Evolutionary conservation across 371 early-diverging fungal species (phyloP).

Genomic region (Mucor piriformis): DNA sequence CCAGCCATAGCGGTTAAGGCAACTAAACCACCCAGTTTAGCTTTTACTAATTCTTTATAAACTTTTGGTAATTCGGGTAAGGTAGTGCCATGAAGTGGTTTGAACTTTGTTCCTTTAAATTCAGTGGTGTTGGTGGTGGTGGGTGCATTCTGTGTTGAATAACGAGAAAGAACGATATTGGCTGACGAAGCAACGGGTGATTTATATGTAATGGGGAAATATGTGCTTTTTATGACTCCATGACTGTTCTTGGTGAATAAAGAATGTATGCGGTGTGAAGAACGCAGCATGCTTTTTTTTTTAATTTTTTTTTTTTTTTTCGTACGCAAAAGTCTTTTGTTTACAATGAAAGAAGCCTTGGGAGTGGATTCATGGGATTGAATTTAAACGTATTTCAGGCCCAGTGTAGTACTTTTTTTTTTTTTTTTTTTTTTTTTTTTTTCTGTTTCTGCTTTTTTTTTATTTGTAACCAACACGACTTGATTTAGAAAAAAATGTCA

Average conservation of each 20-base stretch:
- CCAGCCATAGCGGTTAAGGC: conserved; percentile 95
- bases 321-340: not conserved
- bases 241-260: not conserved
- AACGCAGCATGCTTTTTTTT: not conserved
- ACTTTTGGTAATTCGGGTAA: not conserved
- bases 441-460: no score
- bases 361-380: no score
- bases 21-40: conserved; percentile 72
- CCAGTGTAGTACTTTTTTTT: not conserved
- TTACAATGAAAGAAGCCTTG: not conserved
- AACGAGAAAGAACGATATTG: not conserved
- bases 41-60: not conserved
- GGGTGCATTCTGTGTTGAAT: not conserved
- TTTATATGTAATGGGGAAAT: not conserved
- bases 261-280: not conserved
- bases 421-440: conserved; percentile 4
- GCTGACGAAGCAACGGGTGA: not conserved
- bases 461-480: no score
- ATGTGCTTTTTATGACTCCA: not conserved
- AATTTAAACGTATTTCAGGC: not conserved
- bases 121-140: not conserved
- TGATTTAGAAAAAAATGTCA: not conserved
- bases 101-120: not conserved
- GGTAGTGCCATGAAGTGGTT: not conserved
- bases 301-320: no score